Base-by-base conservation (phyloP, 345 rosid genomes). In the Eucalyptus fibrosa region DNA sequence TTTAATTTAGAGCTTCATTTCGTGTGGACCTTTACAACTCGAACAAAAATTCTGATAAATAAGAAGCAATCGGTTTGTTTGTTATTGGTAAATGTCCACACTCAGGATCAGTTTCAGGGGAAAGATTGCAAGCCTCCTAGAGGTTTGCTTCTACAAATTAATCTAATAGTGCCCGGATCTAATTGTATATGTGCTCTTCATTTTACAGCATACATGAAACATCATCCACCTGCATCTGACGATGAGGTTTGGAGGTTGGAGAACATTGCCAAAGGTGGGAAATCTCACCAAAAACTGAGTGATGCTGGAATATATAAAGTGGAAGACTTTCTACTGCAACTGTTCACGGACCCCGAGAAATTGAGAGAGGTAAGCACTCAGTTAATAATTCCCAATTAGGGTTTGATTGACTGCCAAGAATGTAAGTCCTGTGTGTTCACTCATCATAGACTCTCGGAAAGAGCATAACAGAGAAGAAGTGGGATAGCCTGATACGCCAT, bases 221-320 rank as follows among this genome's bases (percentile, higher is more conserved):
- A 96, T 89, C 92, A 97, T 86, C 98, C 99, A 16, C 99, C 99
- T 77, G 94, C 96, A 49, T 86, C 95, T 87, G 90, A 92, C 87
- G 99, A 97, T 93, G 96, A 96, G 72, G 97, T 97, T 5, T 97
- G 99, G 99, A 94, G 99, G 91, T 91, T 97, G 94, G 97, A 97
- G 91, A 93, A 94, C 90, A 94, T 97, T 86, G 99, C 96, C 34
- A 97, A 96, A 89, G 98, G 94, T 77, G 98, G 98, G 13, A 92
- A 92, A 19, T 94, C 94, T 87, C 97, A 94, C 91, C 96, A 95
- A 94, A 95, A 96, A 90, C 95, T 97, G 89, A 95, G 89, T 56
- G 94, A 94, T 90, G 95, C 95, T 72, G 96, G 98, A 62, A 94
- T 97, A 37, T 87, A 13, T 88, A 94, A 91, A 2, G 98, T 97